Base-by-base conservation (phyloP, 495 filamentous ascomycete genomes). In the Xylaria sp. region DNA sequence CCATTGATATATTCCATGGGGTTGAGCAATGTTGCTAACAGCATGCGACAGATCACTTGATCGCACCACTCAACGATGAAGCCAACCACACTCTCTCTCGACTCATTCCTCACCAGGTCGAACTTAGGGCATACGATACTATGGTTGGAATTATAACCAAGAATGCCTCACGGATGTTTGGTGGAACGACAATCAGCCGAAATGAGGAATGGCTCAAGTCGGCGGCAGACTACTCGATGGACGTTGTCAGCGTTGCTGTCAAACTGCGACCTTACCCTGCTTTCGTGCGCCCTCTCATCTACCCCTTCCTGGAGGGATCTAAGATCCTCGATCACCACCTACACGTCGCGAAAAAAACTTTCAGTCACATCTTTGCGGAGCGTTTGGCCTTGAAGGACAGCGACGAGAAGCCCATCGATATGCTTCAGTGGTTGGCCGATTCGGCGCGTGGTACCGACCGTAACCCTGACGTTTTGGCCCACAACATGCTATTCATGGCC, bases 201-300 rank as follows among this genome's bases (percentile, higher is more conserved):
- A 75, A 86, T 66, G 66, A 77, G 53, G 76, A 82, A 21, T 87
- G 85, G 84, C 76, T 82, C 59, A 71, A 83, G 48, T 80, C 84
- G 7, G 80, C 82, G 0, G 82, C 84, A 67, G 80, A 83, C 64
- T 85, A 82, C 72, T 80, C 83, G 15, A 79, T 82, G 63, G 76
- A 84, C 46, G 71, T 81, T 5, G 85, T 86, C 73, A 64, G 70
- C 24, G 81, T 79, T 8, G 78, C 79, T 29, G 77, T 80, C 24
- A 76, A 76, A 9, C 73, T 87, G 31, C 78, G 82, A 15, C 64
- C 72, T 11, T 86, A 80, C 75, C 84, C 83, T 5, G 72, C 76
- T 2, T 69, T 83, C 21, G 46, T 85, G 14, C 82, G 79, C 12
- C 82, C 79, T 0, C 5, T 85, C 0, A 79, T 83, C 9, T 80